Evolutionary conservation across 2,329 filamentous ascomycete genomes (phyloP).

Genomic region (Colletotrichum scovillei): DNA sequence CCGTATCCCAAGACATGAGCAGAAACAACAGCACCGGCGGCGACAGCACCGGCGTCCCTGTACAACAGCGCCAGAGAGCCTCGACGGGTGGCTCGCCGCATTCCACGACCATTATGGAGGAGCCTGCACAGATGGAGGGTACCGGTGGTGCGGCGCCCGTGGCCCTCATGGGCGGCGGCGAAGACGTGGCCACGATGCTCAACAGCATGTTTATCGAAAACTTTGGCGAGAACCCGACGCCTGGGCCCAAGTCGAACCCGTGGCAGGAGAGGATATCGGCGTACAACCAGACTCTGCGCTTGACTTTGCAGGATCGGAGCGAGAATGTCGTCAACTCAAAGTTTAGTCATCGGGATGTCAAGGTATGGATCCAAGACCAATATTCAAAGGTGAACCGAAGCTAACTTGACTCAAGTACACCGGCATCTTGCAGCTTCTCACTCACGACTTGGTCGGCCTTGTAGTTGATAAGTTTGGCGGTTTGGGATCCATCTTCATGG

Average conservation of each 20-base stretch:
- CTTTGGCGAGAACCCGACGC: conserved; percentile 37
- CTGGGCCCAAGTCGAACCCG: conserved; percentile 30
- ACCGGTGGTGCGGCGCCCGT: background rate
- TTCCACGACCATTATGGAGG: background rate
- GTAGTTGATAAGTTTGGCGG: conserved; percentile 45
- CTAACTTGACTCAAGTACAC: background rate
- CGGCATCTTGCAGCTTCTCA: conserved; percentile 1
- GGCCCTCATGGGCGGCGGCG: conserved; percentile 12
- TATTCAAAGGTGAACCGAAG: background rate
- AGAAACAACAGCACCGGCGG: conserved; percentile 30
- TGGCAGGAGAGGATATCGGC: conserved; percentile 39
- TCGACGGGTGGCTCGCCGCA: background rate
- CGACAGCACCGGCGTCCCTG: background rate
- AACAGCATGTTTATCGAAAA: conserved; percentile 45
- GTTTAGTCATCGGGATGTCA: conserved; percentile 40
- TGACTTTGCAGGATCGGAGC: conserved; percentile 25
- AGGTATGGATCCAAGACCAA: background rate
- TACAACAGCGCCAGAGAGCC: background rate
- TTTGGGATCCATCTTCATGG: conserved; percentile 43
- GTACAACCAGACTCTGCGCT: conserved; percentile 36
- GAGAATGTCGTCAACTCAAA: conserved; percentile 35
- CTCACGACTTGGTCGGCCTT: conserved; percentile 45
- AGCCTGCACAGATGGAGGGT: background rate
- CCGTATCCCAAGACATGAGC: conserved; percentile 42
- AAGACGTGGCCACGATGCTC: conserved; percentile 44